These are phyloP conservation scores for Aureobasidium namibiae DNA, from an alignment of 2,329 filamentous ascomycete species.

Conservation along the genomic window DNA sequence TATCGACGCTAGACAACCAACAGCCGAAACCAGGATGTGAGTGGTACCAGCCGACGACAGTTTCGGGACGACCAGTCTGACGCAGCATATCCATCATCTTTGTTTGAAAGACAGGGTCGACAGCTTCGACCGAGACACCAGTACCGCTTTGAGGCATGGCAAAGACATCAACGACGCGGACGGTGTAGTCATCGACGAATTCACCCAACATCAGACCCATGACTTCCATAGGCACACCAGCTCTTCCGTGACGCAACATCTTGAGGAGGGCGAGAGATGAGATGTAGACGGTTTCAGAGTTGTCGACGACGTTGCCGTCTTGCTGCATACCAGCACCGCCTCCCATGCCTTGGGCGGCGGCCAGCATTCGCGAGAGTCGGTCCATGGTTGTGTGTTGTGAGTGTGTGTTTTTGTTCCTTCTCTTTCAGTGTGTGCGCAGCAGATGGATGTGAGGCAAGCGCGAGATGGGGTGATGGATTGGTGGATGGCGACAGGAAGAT, in stretches of 20 bases:
- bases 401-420: background rate
- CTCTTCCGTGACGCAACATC: constrained; percentile 96
- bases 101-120: constrained; percentile 97
- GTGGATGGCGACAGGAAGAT: background rate
- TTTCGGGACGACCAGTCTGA: constrained; percentile 93
- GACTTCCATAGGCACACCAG: constrained; percentile 98
- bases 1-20: constrained; percentile 98
- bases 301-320: constrained; percentile 95
- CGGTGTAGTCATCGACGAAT: constrained; percentile 98
- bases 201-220: constrained; percentile 99
- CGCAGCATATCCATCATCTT: constrained; percentile 99
- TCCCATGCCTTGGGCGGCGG: constrained; percentile 57
- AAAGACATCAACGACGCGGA: constrained; percentile 96
- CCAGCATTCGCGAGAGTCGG: constrained; percentile 81
- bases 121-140: constrained; percentile 94
- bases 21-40: constrained; percentile 98
- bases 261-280: constrained; percentile 94
- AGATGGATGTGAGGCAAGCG: background rate
- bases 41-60: constrained; percentile 98
- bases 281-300: constrained; percentile 98
- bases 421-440: background rate
- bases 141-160: constrained; percentile 99
- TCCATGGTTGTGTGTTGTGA: constrained; percentile 55
- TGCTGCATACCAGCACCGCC: constrained; percentile 48
- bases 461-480: background rate